These are phyloP conservation scores for Pseudoneurospora amorphoporcata DNA, from an alignment of 495 filamentous ascomycete genomes.

Conservation along the genomic window DNA sequence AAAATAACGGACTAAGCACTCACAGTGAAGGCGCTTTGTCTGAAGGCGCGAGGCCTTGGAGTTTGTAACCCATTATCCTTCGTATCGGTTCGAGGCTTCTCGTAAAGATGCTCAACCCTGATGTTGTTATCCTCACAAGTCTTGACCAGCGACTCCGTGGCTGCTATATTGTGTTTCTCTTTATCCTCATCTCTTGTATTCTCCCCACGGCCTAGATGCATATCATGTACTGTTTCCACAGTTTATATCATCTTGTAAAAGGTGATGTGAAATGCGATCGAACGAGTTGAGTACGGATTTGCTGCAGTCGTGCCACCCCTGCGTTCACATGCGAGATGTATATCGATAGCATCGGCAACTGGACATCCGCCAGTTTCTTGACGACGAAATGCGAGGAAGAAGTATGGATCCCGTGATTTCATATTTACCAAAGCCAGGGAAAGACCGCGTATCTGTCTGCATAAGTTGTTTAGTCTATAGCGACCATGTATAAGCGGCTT, in stretches of 20 bases:
- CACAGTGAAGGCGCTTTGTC: not conserved
- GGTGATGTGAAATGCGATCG: not conserved
- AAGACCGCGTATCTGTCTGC: not conserved
- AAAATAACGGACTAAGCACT: not conserved
- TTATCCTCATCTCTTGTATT: not conserved
- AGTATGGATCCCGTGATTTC: not conserved
- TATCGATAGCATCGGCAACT: not conserved
- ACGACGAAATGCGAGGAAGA: not conserved
- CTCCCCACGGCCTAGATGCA: not conserved
- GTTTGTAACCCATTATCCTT: not conserved
- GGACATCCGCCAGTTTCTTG: not conserved
- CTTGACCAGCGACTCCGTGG: not conserved
- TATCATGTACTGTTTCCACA: not conserved
- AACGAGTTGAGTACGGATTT: not conserved
- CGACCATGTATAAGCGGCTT: not conserved
- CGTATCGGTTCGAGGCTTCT: not conserved
- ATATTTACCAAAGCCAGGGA: not conserved
- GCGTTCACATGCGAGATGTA: not conserved
- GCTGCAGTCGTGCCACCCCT: not conserved
- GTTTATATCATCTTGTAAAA: not conserved
- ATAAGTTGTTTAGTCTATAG: not conserved
- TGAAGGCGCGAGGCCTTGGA: not conserved
- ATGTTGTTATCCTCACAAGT: not conserved
- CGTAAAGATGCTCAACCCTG: not conserved
- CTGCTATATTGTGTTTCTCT: not conserved